phyloP scores from a whole-genome alignment of 2,329 filamentous ascomycete species.

The Cadophora gregata region DNA sequence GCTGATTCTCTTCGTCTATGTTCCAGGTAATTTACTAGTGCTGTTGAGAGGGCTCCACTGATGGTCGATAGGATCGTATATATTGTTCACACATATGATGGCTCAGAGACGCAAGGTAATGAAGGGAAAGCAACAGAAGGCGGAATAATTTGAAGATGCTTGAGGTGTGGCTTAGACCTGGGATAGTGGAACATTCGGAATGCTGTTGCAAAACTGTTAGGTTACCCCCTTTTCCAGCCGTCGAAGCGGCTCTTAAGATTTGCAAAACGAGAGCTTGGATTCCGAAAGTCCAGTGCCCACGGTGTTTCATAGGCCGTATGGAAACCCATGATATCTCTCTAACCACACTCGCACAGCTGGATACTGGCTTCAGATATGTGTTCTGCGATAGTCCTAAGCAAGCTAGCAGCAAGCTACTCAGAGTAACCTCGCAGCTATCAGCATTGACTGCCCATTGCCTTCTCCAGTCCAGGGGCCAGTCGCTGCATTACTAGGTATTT shows the following conservation, averaged over 20 bases:
- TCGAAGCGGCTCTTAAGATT: background rate
- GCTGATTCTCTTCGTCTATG: slow-evolving; percentile 73
- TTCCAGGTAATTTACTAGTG: slow-evolving; percentile 65
- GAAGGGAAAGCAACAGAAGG: slow-evolving; percentile 60
- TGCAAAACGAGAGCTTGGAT: background rate
- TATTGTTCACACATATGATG: slow-evolving; percentile 96
- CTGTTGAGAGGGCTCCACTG: slow-evolving; percentile 23
- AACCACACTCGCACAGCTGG: too few relatives aligned
- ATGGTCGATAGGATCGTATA: slow-evolving; percentile 61
- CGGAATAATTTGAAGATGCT: slow-evolving; percentile 24
- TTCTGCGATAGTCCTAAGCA: background rate
- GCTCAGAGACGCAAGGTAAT: slow-evolving; percentile 82
- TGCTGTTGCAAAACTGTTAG: background rate
- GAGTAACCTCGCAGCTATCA: background rate
- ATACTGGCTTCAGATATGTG: background rate
- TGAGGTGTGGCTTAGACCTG: background rate
- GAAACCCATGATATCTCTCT: too few relatives aligned
- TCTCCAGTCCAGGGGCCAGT: background rate
- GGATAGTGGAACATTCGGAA: background rate
- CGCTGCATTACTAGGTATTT: background rate
- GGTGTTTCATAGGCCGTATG: too few relatives aligned
- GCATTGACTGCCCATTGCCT: background rate
- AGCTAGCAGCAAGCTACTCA: background rate
- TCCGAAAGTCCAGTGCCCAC: background rate
- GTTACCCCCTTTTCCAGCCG: background rate